phyloP scores from a whole-genome alignment of 192 early-diverging fungal species.

The Phlyctochytrium arcticum region DNA sequence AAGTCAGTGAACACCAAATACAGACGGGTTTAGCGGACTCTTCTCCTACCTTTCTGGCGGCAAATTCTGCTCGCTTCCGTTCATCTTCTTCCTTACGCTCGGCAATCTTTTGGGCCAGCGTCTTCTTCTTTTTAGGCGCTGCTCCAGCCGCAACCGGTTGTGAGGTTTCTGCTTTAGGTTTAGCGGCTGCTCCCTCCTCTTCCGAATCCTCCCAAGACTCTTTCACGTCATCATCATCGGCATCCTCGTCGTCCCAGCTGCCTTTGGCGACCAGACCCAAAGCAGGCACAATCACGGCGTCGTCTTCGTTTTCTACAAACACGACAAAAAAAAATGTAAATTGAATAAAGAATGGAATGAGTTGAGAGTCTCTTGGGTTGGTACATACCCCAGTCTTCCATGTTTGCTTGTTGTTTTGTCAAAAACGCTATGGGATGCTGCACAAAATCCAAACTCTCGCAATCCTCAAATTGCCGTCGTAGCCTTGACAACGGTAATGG shows the following conservation, averaged over 20 bases:
- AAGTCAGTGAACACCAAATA: background rate
- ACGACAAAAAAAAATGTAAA: too few relatives aligned
- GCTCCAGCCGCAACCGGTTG: conserved; percentile 8
- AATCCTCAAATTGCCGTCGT: too few relatives aligned
- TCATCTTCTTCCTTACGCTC: conserved; percentile 44
- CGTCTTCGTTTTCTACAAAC: too few relatives aligned
- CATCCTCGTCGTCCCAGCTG: conserved; percentile 39
- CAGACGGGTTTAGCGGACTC: background rate
- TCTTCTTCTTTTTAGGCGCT: conserved; percentile 45
- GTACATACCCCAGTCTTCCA: too few relatives aligned
- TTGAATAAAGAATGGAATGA: too few relatives aligned
- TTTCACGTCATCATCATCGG: conserved; percentile 30
- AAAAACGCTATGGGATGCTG: too few relatives aligned
- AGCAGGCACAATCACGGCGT: too few relatives aligned
- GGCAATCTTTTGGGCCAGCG: conserved; percentile 34
- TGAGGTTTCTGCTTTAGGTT: conserved; percentile 23
- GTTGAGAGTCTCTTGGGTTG: too few relatives aligned
- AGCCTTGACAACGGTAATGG: too few relatives aligned
- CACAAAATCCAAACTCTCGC: too few relatives aligned
- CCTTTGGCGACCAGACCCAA: conserved; percentile 13
- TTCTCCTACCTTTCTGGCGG: conserved; percentile 1
- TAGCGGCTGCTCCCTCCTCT: too few relatives aligned
- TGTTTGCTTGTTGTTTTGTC: too few relatives aligned
- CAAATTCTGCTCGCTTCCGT: conserved; percentile 14
- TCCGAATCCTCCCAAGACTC: conserved; percentile 41